phyloP scores from a whole-genome alignment of 1,284 basidiomycete species.

The Cutaneotrichosporon arboriforme region DNA sequence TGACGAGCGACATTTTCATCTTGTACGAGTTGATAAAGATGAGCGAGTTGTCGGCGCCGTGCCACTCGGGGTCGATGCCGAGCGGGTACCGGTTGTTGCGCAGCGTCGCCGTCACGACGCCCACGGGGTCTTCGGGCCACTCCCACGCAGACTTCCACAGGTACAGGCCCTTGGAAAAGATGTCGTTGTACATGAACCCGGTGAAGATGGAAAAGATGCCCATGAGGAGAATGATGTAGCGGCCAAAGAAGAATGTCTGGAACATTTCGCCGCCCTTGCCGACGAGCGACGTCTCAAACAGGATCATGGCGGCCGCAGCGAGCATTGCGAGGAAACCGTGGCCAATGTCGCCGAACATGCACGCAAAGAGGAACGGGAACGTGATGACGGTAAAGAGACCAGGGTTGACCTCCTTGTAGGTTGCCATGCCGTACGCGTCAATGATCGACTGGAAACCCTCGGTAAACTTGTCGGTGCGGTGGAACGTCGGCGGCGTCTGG shows the following conservation, averaged over 20 bases:
- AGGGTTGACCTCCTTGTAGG: slow-evolving; percentile 96
- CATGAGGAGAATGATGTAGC: slow-evolving; percentile 98
- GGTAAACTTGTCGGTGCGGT: slow-evolving; percentile 93
- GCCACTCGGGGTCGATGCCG: slow-evolving; percentile 94
- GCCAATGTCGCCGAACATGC: slow-evolving; percentile 99
- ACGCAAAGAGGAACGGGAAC: slow-evolving; percentile 97
- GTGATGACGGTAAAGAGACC: slow-evolving; percentile 90
- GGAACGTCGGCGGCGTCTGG: slow-evolving; percentile 92
- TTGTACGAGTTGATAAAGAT: slow-evolving; percentile 99
- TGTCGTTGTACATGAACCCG: slow-evolving; percentile 97
- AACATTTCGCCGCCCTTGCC: slow-evolving; percentile 68
- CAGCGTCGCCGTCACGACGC: slow-evolving; percentile 53
- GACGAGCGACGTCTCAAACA: slow-evolving; percentile 72
- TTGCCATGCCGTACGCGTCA: slow-evolving; percentile 92
- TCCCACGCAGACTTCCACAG: slow-evolving; percentile 86
- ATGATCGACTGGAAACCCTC: slow-evolving; percentile 97
- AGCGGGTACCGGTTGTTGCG: slow-evolving; percentile 79
- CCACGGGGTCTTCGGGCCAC: slow-evolving; percentile 58
- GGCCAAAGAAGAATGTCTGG: slow-evolving; percentile 90
- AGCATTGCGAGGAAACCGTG: slow-evolving; percentile 82
- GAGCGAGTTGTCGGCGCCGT: slow-evolving; percentile 83
- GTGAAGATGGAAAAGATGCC: slow-evolving; percentile 93
- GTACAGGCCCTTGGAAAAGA: slow-evolving; percentile 90
- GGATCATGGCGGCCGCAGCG: slow-evolving; percentile 76
- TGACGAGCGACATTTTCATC: slow-evolving; percentile 99